Evolutionary conservation across 2,329 filamentous ascomycete species (phyloP), one percentile per base, ranked within the genome.

Genomic region (Diaporthe ilicicola): DNA sequence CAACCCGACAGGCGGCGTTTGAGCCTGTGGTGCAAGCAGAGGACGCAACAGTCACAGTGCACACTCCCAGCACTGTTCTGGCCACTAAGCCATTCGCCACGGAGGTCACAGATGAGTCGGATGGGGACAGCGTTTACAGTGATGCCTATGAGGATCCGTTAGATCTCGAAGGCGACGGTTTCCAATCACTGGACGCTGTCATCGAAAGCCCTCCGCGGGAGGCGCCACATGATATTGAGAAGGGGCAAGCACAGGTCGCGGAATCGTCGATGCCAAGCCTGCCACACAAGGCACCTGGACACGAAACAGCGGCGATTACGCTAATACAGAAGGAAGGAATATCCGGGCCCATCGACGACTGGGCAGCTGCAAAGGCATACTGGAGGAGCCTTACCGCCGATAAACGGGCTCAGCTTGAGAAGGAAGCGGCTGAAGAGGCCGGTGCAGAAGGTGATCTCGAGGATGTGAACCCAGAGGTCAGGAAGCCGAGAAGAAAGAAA

Each of bases 141-240:
- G 93, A 95, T 79, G 93, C 93, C 1, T 91, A 91, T 67, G 93
- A 95, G 79, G 91, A 94, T 72, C 82, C 92, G 0, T 89, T 88
- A 0, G 90, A 93, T 17, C 77, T 85, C 4, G 90, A 92, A 48
- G 87, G 87, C 2, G 88, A 88, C 56, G 92, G 91, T 0, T 95
- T 94, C 76, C 85, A 90, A 76, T 94, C 92, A 5, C 84, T 95
- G 9, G 87, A 94, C 79, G 93, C 93, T 13, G 88, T 94, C 10
- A 86, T 94, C 1, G 88, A 91, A 24, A 89, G 86, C 56, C 89
- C 92, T 4, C 75, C 84, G 1, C 73, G 77, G 65, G 73, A 78
- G 42, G 75, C 56, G 46, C 51, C 72, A 10, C 65, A 54, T 15
- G 22, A 46, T 34, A 46, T 17, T n/a, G 55, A 56, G 29, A 34